A percentile compares a stretch with the other conserved stretches of the same genome.
These are phyloP conservation scores for Reticulascus tulasneorum DNA, from an alignment of 2,329 filamentous ascomycete species.

Conservation along the genomic window DNA sequence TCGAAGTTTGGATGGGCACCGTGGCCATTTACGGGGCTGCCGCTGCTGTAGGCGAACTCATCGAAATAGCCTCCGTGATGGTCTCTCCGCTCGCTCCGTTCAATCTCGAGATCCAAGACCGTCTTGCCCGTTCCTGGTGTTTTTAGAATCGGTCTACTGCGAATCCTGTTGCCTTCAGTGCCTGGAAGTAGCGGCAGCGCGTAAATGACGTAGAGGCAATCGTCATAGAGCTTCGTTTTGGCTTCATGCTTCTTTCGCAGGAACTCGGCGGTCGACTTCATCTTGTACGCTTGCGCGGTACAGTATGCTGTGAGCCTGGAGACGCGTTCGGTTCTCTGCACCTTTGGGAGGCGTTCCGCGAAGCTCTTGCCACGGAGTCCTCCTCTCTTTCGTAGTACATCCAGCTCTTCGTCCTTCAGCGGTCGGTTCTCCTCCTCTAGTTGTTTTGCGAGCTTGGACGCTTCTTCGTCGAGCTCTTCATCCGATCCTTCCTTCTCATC, in stretches of 20 bases:
- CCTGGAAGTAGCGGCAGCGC: constrained; percentile 85
- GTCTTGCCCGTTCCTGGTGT: constrained; percentile 86
- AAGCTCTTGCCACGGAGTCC: constrained; percentile 77
- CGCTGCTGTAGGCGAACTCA: constrained; percentile 56
- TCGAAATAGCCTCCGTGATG: constrained; percentile 91
- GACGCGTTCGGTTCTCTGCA: constrained; percentile 79
- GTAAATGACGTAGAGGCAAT: constrained; percentile 94
- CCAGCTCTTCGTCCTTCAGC: constrained; percentile 63
- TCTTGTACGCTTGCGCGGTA: constrained; percentile 89
- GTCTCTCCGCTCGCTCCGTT: constrained; percentile 82
- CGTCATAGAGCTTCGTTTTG: constrained; percentile 94
- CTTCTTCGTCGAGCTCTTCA: constrained; percentile 49
- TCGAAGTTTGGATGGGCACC: constrained; percentile 21
- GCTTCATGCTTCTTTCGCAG: constrained; percentile 82
- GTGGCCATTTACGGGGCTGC: constrained; percentile 22
- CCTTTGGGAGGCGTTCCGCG: constrained; percentile 87
- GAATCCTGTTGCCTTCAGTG: constrained; percentile 78
- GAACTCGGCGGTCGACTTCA: constrained; percentile 84
- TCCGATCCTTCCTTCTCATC: constrained; percentile 49
- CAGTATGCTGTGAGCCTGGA: constrained; percentile 93
- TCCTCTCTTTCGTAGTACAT: constrained; percentile 59
- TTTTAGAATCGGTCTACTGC: constrained; percentile 87
- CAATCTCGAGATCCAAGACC: constrained; percentile 90
- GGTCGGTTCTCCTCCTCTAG: constrained; percentile 57
- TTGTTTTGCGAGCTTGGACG: constrained; percentile 27